Evolutionary conservation across 306 rosid species (phyloP).

Genomic region (Rosa chinensis): DNA sequence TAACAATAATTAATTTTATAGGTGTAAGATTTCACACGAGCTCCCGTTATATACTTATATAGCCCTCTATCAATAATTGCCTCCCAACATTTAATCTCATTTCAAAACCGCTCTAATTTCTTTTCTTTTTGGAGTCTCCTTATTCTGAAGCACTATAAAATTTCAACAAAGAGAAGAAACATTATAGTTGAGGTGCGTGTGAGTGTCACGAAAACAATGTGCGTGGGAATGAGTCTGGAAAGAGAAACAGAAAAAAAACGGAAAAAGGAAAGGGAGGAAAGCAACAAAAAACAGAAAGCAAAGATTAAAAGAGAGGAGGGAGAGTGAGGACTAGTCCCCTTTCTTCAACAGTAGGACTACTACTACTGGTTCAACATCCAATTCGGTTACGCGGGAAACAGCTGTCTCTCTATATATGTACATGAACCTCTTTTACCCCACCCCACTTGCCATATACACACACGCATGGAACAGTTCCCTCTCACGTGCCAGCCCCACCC

Average conservation of each 20-base stretch:
- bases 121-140: too few relatives aligned
- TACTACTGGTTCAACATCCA: conserved; percentile 2
- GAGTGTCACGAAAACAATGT: background rate
- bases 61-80: too few relatives aligned
- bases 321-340: conserved; percentile 4
- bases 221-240: background rate
- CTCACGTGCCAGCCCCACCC: conserved; percentile 36
- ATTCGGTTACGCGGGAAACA: conserved; percentile 36
- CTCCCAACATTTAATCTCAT: too few relatives aligned
- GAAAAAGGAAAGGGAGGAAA: conserved; percentile 6
- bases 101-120: too few relatives aligned
- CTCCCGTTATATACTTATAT: too few relatives aligned
- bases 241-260: conserved; percentile 27
- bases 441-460: background rate
- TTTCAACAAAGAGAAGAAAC: too few relatives aligned
- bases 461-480: background rate
- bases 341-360: background rate
- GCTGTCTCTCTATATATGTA: conserved; percentile 22
- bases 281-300: conserved; percentile 22
- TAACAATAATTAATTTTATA: too few relatives aligned
- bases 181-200: background rate
- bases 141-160: too few relatives aligned
- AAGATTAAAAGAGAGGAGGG: background rate
- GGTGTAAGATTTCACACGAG: too few relatives aligned
- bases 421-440: too few relatives aligned